These are phyloP conservation scores for Sabuloglossum arenarium DNA, from an alignment of 495 filamentous ascomycete species.

Conservation along the genomic window DNA sequence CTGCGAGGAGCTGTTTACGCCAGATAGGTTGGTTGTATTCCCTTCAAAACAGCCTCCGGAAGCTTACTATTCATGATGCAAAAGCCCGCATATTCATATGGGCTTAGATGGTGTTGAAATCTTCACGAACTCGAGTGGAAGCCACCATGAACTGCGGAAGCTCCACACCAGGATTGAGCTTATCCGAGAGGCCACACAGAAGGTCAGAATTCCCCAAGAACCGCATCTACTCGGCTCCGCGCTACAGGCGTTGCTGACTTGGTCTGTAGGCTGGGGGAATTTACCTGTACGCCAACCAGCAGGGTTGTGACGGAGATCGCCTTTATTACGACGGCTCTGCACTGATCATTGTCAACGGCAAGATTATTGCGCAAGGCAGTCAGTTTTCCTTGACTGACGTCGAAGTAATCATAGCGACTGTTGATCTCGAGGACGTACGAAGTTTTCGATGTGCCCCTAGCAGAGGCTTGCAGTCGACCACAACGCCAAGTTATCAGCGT, in stretches of 20 bases:
- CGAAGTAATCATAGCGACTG: slow-evolving; percentile 64
- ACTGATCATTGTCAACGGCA: slow-evolving; percentile 58
- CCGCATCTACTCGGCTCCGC: neutral
- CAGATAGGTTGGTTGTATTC: slow-evolving; percentile 22
- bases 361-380: slow-evolving; percentile 45
- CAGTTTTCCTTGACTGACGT: slow-evolving; percentile 65
- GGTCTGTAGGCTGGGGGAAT: slow-evolving; percentile 38
- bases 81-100: slow-evolving; percentile 26
- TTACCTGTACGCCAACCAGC: slow-evolving; percentile 56
- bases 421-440: slow-evolving; percentile 62
- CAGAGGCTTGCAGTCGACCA: slow-evolving; percentile 34
- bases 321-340: slow-evolving; percentile 45
- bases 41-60: neutral
- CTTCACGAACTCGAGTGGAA: slow-evolving; percentile 54
- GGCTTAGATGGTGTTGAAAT: slow-evolving; percentile 49
- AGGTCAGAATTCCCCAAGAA: slow-evolving; percentile 17
- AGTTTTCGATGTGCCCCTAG: slow-evolving; percentile 28
- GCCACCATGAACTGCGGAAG: slow-evolving; percentile 55
- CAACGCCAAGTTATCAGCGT: slow-evolving; percentile 18
- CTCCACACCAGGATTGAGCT: slow-evolving; percentile 36
- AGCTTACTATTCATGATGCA: slow-evolving; percentile 8
- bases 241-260: slow-evolving; percentile 4
- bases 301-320: slow-evolving; percentile 52
- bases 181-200: slow-evolving; percentile 54
- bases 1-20: slow-evolving; percentile 64